Evolutionary conservation across 1,284 basidiomycete genomes (phyloP), one percentile per base, ranked within the genome.

Genomic region (Sporisorium scitamineum): DNA sequence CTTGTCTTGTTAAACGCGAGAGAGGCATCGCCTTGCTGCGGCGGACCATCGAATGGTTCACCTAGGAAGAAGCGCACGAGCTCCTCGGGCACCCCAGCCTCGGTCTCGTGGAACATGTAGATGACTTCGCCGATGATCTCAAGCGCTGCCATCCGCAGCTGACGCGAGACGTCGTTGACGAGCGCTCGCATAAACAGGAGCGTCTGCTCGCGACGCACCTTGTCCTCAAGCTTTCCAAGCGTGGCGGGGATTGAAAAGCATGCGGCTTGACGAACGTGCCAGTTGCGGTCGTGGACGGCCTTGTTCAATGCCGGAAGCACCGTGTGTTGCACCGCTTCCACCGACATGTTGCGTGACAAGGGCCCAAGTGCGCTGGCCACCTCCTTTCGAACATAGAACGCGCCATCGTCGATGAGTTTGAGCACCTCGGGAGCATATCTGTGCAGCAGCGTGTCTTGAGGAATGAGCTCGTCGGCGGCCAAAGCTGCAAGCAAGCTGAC

Each of bases 401-500:
- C 89, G 48, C 91, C 88, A 80, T 97, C 95, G 48, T 88, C 88
- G n/a, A 90, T 89, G 14, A 94, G 91, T 31, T 91, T 89, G 72
- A 92, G 89, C 2, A 98, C 90, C 85, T 97, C 94, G 53, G 90
- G 89, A 2, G 96, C 90, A 83, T 97, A 94, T 1, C 87, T 86
- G 52, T 90, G 88, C 14, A 91, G 89, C 7, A 90, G 89, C 37
- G 91, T 90, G 20, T 90, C 88, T 18, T 88, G 83, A 18, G 90
- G 78, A 26, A 78, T 66, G 29, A 83, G 74, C 60, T 87, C 87
- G 47, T 87, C 87, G 10, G 87, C 82, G 5, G 87, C 61, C 32
- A 94, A 91, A 8, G 93, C 92, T 37, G 93, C 94, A 86, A 97
- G 93, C 62, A 98, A 87, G 83, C 93, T 95, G 92, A 97, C 94